phyloP scores from a whole-genome alignment of 441 rosid genomes.

The Aquilaria agallochum region DNA sequence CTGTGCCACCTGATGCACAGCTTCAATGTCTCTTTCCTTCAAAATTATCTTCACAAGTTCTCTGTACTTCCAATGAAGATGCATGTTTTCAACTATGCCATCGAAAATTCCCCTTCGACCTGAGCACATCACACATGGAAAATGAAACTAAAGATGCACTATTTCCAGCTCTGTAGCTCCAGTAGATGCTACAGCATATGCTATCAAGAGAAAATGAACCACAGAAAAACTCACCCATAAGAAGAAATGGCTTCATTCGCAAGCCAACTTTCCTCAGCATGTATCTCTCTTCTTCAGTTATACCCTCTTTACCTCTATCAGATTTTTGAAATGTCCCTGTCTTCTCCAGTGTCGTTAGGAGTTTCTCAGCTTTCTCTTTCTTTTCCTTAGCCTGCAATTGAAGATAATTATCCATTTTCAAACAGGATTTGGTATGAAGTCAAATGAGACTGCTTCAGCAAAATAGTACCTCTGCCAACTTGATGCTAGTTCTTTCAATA shows the following conservation, averaged over 20 bases:
- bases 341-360: slow-evolving; percentile 58
- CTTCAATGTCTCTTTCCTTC: slow-evolving; percentile 53
- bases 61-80: slow-evolving; percentile 97
- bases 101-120: slow-evolving; percentile 89
- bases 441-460: slow-evolving; percentile 17
- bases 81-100: slow-evolving; percentile 94
- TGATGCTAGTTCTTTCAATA: slow-evolving; percentile 51
- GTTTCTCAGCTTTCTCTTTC: slow-evolving; percentile 81
- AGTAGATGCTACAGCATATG: background rate
- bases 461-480: slow-evolving; percentile 71
- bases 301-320: slow-evolving; percentile 75
- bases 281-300: slow-evolving; percentile 85
- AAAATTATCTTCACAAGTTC: slow-evolving; percentile 88
- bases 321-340: slow-evolving; percentile 42
- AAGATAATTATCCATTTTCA: slow-evolving; percentile 20
- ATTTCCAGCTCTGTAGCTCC: slow-evolving; percentile 11
- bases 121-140: slow-evolving; percentile 26
- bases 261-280: slow-evolving; percentile 94
- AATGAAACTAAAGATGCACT: slow-evolving; percentile 10
- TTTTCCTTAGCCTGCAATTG: slow-evolving; percentile 65
- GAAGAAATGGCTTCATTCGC: slow-evolving; percentile 90
- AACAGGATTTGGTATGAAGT: slow-evolving; percentile 2
- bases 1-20: slow-evolving; percentile 61
- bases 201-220: slow-evolving; percentile 4
- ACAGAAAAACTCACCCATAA: slow-evolving; percentile 61